Evolutionary conservation across 768 basidiomycete genomes (phyloP).

Genomic region (Boletus barrowsii): DNA sequence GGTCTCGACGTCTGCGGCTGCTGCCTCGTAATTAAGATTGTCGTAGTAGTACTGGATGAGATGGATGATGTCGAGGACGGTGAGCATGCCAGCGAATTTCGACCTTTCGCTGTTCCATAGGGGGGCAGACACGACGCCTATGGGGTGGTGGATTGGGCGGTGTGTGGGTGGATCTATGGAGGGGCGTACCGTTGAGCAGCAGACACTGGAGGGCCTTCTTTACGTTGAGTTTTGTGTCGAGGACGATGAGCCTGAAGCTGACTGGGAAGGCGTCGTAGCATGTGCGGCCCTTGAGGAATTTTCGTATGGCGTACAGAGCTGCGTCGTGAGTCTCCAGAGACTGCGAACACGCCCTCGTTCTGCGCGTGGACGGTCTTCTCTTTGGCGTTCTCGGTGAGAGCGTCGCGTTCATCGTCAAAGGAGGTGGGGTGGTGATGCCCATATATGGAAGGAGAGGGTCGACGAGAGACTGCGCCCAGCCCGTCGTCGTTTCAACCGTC

Average conservation of each 20-base stretch:
- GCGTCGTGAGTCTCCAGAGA: conserved; percentile 63
- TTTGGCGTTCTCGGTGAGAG: conserved; percentile 50
- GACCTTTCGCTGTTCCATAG: conserved; percentile 96
- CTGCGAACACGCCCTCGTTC: conserved; percentile 54
- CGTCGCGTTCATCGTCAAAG: conserved; percentile 41
- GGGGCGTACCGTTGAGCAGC: conserved; percentile 63
- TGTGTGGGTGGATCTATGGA: not conserved
- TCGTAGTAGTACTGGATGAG: conserved; percentile 98
- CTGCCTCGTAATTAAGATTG: conserved; percentile 75
- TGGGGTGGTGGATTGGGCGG: not conserved
- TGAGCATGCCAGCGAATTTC: conserved; percentile 96
- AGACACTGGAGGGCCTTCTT: conserved; percentile 92
- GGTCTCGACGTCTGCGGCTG: conserved; percentile 86
- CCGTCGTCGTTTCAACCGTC: not conserved
- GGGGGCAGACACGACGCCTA: conserved; percentile 97
- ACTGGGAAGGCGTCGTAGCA: conserved; percentile 98
- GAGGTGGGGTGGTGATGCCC: conserved; percentile 3
- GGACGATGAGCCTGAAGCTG: conserved; percentile 92
- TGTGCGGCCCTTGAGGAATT: conserved; percentile 79
- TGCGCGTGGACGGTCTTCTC: conserved; percentile 53
- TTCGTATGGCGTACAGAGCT: conserved; percentile 68
- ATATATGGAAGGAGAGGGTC: not conserved
- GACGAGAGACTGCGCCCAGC: no score
- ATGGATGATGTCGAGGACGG: conserved; percentile 98
- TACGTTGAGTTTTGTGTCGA: conserved; percentile 94